Conservation (phyloP, 257 asterid species). For the Paulownia fortunei region DNA sequence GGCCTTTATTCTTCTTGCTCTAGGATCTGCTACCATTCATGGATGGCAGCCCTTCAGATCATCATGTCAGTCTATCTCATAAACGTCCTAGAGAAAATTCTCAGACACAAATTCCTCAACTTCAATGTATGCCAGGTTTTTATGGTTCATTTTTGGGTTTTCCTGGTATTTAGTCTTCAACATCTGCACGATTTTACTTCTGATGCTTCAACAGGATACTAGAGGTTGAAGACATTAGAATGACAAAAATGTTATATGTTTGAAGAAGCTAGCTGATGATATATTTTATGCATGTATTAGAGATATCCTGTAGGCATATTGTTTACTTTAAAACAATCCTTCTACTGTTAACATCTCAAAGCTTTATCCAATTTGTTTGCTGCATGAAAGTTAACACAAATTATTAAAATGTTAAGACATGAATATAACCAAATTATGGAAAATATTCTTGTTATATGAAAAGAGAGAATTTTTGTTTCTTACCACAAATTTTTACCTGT, state of each 20-base stretch:
- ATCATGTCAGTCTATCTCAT: constrained; percentile 67
- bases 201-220: constrained; percentile 10
- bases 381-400: background rate
- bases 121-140: constrained; percentile 42
- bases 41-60: constrained; percentile 91
- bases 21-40: constrained; percentile 89
- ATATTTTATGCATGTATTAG: constrained; percentile 1
- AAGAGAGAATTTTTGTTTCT: background rate
- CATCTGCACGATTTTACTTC: constrained; percentile 6
- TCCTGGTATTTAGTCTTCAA: background rate
- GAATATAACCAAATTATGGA: background rate
- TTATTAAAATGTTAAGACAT: background rate
- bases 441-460: background rate
- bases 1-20: constrained; percentile 35
- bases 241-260: background rate
- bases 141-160: constrained; percentile 12
- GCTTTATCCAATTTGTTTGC: background rate
- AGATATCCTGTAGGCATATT: constrained; percentile 12
- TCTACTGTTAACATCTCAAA: background rate
- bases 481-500: background rate
- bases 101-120: constrained; percentile 47
- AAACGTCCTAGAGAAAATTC: constrained; percentile 91
- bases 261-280: constrained; percentile 10
- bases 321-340: background rate
- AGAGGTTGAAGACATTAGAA: constrained; percentile 14